Evolutionary conservation across 2,329 filamentous ascomycete species (phyloP).

Genomic region (Whalleya microplaca): DNA sequence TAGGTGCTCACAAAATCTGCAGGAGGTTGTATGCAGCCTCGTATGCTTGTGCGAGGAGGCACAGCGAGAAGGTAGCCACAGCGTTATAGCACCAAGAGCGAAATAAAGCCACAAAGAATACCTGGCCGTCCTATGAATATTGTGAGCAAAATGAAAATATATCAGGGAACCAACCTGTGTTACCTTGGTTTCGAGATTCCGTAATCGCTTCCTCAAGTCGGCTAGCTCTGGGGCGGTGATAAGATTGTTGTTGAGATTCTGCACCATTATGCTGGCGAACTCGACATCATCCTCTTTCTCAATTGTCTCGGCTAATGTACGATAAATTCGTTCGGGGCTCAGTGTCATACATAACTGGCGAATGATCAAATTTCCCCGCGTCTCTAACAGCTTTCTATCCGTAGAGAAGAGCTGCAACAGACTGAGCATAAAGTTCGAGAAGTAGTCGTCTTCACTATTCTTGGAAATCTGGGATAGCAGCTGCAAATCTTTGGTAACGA

Average conservation of each 20-base stretch:
- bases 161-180: background rate
- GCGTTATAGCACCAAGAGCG: conserved; percentile 98
- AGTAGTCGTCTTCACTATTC: conserved; percentile 97
- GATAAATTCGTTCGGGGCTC: conserved; percentile 92
- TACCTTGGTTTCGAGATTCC: conserved; percentile 87
- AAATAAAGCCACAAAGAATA: conserved; percentile 92
- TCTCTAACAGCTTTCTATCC: conserved; percentile 87
- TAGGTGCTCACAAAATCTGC: conserved; percentile 78
- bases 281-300: conserved; percentile 98
- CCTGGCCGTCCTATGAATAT: conserved; percentile 78
- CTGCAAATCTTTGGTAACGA: conserved; percentile 92
- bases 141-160: conserved; percentile 6
- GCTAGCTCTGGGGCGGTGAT: conserved; percentile 95
- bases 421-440: conserved; percentile 97
- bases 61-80: conserved; percentile 95
- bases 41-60: conserved; percentile 93
- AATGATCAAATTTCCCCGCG: conserved; percentile 93
- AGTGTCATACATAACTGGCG: conserved; percentile 90
- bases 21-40: conserved; percentile 96
- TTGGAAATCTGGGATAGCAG: conserved; percentile 93
- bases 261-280: conserved; percentile 99
- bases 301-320: conserved; percentile 92
- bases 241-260: conserved; percentile 98
- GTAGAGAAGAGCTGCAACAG: conserved; percentile 94
- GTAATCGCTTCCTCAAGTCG: conserved; percentile 84